Evolutionary conservation across 805 yeast genomes (phyloP), one percentile per base, ranked within the genome.

Genomic region (Candida ovalis): DNA sequence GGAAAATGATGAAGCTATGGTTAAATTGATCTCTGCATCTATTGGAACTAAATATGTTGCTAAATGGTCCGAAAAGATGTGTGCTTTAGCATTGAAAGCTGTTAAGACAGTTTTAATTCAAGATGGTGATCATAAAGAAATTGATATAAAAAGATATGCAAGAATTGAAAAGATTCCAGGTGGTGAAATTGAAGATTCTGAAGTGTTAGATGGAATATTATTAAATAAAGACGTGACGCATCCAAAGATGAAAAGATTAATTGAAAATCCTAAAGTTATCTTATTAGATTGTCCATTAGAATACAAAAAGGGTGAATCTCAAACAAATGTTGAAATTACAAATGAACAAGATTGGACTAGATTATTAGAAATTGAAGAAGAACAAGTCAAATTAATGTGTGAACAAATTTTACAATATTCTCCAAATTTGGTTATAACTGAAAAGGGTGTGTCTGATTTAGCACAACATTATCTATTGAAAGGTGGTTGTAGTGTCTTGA

Each of bases 231-330:
- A 94, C 65, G 95, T 94, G 49, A 90, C 95, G n/a, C 99, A 94
- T 70, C 99, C 99, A 54, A 90, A 91, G 69, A 94, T 94, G 99
- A 84, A 84, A 59, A 83, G 99, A 67, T 64, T 74, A 59, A 86
- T 94, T 58, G 87, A 85, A 66, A 87, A 89, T 62, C 99, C 99
- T 44, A 80, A 92, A 55, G 81, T 94, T 47, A 79, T 94, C 18
- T 76, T 94, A 57, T 77, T 94, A 58, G 99, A 94, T 71, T 91
- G 97, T 70, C 97, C 99, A 12, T 76, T 94, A 60, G 99, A 94
- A 72, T 94, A 94, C 74, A 94, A 94, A 74, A 94, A 94, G 77
- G 99, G 99, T 56, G 99, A 94, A 73, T 90, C 97, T 2, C 99
- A 94, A 70, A 94, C 98, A 46, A 92, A 94, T 70, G 88, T 94